Evolutionary conservation across 371 early-diverging fungal species (phyloP).

Genomic region (Dichotomocladium elegans): DNA sequence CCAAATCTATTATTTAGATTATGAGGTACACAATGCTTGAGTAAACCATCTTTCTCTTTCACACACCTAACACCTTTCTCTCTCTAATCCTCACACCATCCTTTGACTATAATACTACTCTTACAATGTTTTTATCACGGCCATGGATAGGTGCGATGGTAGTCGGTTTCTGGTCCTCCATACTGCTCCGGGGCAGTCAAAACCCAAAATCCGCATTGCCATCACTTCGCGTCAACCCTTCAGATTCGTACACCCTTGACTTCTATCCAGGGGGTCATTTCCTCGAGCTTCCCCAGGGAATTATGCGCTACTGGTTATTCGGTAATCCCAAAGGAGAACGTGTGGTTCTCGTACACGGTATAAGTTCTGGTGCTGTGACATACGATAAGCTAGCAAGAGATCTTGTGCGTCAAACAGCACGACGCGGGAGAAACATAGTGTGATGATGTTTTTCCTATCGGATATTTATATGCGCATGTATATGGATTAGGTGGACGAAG

Average conservation of each 20-base stretch:
- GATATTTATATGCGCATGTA: not conserved
- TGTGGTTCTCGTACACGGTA: slow-evolving; percentile 58
- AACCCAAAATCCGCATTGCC: slow-evolving; percentile 15
- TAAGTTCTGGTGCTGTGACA: slow-evolving; percentile 30
- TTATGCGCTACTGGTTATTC: slow-evolving; percentile 51
- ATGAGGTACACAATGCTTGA: no score
- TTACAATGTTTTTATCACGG: no score
- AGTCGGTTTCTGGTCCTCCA: no score
- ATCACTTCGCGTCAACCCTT: slow-evolving; percentile 28
- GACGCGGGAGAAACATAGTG: not conserved
- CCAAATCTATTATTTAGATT: no score
- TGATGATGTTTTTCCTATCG: not conserved
- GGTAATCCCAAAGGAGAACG: slow-evolving; percentile 46
- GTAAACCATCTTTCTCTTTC: no score
- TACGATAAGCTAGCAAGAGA: slow-evolving; percentile 27
- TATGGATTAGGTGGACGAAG: slow-evolving; percentile 34
- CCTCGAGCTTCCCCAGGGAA: slow-evolving; percentile 39
- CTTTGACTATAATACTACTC: no score
- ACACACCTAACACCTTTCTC: no score
- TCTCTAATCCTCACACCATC: no score
- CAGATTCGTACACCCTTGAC: slow-evolving; percentile 21
- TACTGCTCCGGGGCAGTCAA: no score
- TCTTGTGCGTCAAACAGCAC: slow-evolving; percentile 16
- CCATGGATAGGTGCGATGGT: no score
- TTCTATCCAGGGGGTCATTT: slow-evolving; percentile 38